Percentiles rank a stretch among this genome's conserved stretches.
phyloP scores from a whole-genome alignment of 495 filamentous ascomycete genomes.

The Aspergillus haitiensis region DNA sequence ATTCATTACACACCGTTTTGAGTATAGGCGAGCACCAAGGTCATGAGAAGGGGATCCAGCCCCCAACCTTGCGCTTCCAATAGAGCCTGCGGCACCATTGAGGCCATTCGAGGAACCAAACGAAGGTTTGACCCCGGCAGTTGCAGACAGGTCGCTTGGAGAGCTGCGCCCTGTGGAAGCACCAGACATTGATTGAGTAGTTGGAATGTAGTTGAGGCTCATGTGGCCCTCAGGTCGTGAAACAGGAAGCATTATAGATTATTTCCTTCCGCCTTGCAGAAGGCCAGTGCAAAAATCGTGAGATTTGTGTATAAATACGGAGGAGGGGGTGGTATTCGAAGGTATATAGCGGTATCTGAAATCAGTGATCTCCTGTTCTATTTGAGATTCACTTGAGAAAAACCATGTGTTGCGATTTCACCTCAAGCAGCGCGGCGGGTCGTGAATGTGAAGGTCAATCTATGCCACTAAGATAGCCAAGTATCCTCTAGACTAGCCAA shows the following conservation, averaged over 20 bases:
- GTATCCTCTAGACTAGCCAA: too few species aligned
- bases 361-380: not conserved
- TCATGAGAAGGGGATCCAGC: constrained; percentile 98
- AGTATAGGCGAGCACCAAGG: constrained; percentile 73
- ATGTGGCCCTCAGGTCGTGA: constrained; percentile 65
- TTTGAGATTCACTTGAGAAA: constrained; percentile 9
- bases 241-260: constrained; percentile 85
- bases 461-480: not conserved
- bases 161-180: constrained; percentile 86
- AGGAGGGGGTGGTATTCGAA: not conserved
- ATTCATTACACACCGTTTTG: constrained; percentile 74
- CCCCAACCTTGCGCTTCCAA: constrained; percentile 76
- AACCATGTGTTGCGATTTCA: constrained; percentile 19
- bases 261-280: constrained; percentile 29
- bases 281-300: constrained; percentile 10
- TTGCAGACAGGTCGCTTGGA: constrained; percentile 75
- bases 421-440: not conserved
- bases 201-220: constrained; percentile 75
- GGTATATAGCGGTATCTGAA: not conserved
- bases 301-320: not conserved
- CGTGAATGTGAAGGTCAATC: not conserved
- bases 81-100: constrained; percentile 64
- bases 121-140: constrained; percentile 67
- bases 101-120: constrained; percentile 68
- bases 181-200: constrained; percentile 75